Conservation (phyloP, 2,329 filamentous ascomycete genomes). For the Talaromyces sp. region DNA sequence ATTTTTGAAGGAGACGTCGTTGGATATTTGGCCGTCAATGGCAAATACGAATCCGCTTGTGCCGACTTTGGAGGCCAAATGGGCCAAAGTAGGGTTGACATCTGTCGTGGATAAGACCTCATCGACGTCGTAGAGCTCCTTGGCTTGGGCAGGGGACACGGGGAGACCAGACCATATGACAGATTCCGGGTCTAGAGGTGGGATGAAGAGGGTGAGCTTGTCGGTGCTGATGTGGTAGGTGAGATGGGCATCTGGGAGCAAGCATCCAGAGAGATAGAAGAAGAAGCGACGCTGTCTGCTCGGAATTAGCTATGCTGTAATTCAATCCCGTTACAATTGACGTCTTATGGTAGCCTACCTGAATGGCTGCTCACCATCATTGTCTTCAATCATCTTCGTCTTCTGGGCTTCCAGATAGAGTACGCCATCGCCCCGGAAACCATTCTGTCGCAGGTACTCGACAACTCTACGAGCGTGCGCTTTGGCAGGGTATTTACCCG, state of each 20-base stretch:
- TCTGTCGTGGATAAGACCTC: conserved; percentile 70
- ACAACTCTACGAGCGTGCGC: conserved; percentile 81
- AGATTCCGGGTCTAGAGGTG: conserved; percentile 77
- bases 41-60: conserved; percentile 63
- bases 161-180: conserved; percentile 95
- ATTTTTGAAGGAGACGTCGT: conserved; percentile 67
- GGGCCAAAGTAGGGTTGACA: conserved; percentile 69
- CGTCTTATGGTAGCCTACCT: conserved; percentile 51
- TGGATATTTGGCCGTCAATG: conserved; percentile 74
- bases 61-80: conserved; percentile 37
- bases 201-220: conserved; percentile 83
- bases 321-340: no score
- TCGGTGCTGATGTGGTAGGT: conserved; percentile 74
- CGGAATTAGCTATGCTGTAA: conserved; percentile 5
- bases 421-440: conserved; percentile 67
- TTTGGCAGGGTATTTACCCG: conserved; percentile 76
- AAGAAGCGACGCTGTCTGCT: conserved; percentile 83
- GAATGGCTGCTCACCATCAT: conserved; percentile 78
- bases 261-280: conserved; percentile 88
- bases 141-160: conserved; percentile 70
- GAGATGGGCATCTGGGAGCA: conserved; percentile 74
- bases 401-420: conserved; percentile 87
- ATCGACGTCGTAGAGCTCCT: conserved; percentile 77
- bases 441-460: conserved; percentile 65
- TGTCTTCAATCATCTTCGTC: conserved; percentile 81